Conservation (phyloP, 176 grass and related monocot species). For the Oryza glumipatula region DNA sequence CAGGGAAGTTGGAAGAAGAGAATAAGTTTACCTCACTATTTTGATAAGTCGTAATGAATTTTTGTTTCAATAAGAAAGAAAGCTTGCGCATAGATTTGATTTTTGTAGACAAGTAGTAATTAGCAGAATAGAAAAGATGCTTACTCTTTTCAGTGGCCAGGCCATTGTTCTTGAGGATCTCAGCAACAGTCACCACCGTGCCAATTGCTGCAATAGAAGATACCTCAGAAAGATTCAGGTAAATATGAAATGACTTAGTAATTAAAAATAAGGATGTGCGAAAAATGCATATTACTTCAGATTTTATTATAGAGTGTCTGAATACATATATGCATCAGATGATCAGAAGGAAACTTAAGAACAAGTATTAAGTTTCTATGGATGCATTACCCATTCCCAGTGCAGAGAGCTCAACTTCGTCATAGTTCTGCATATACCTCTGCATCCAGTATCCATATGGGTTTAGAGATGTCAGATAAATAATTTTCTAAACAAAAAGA, state of each 20-base stretch:
- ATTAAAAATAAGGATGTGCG: no score
- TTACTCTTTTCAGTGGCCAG: slow-evolving; percentile 84
- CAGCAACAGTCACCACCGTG: slow-evolving; percentile 86
- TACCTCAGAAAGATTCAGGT: not conserved
- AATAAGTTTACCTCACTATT: no score
- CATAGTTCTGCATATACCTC: slow-evolving; percentile 87
- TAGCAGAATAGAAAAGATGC: not conserved
- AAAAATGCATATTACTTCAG: no score
- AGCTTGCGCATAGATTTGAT: no score
- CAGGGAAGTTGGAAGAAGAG: no score
- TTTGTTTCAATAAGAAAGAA: no score
- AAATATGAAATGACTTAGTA: no score
- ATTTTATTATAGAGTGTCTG: no score
- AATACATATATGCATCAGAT: no score
- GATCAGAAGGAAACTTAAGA: not conserved
- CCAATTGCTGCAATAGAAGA: slow-evolving; percentile 66
- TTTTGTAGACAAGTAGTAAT: no score
- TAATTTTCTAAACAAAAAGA: no score
- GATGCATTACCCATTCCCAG: slow-evolving; percentile 78
- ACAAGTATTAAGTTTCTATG: not conserved
- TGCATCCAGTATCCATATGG: slow-evolving; percentile 28
- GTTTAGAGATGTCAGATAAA: not conserved
- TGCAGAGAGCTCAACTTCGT: slow-evolving; percentile 84
- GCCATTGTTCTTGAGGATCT: slow-evolving; percentile 92
- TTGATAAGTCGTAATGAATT: no score